Conservation (phyloP, 768 basidiomycete species). For the Hysterangium stoloniferum region DNA sequence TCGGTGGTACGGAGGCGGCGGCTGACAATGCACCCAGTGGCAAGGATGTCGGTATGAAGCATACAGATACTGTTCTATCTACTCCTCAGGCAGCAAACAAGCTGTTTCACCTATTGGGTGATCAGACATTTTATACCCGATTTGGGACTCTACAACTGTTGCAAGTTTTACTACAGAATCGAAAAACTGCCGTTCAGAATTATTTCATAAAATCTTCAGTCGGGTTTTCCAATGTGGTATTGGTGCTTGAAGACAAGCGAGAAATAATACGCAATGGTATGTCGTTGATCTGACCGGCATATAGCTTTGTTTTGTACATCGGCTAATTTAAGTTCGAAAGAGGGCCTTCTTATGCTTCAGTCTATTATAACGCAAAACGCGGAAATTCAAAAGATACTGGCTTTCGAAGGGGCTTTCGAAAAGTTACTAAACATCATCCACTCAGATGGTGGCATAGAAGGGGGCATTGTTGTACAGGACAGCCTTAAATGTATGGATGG, state of each 20-base stretch:
- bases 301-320: slow-evolving; percentile 1
- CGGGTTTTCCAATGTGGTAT: slow-evolving; percentile 48
- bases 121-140: slow-evolving; percentile 76
- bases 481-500: slow-evolving; percentile 81
- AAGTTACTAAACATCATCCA: slow-evolving; percentile 84
- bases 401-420: slow-evolving; percentile 96
- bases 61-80: slow-evolving; percentile 73
- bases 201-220: slow-evolving; percentile 84
- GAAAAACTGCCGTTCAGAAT: slow-evolving; percentile 75
- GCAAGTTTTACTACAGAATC: slow-evolving; percentile 70
- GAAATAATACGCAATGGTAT: slow-evolving; percentile 86
- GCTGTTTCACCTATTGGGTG: slow-evolving; percentile 67
- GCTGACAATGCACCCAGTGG: slow-evolving; percentile 17
- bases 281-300: slow-evolving; percentile 19
- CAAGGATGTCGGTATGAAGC: slow-evolving; percentile 73
- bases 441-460: slow-evolving; percentile 87
- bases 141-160: slow-evolving; percentile 81
- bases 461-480: slow-evolving; percentile 78
- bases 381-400: slow-evolving; percentile 93
- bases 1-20: slow-evolving; percentile 32
- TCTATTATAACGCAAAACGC: slow-evolving; percentile 76
- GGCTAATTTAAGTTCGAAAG: slow-evolving; percentile 31
- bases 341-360: slow-evolving; percentile 79
- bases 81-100: slow-evolving; percentile 66
- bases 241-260: slow-evolving; percentile 73